These are phyloP conservation scores for Cryomyces minteri DNA, from an alignment of 495 filamentous ascomycete genomes.

Conservation along the genomic window DNA sequence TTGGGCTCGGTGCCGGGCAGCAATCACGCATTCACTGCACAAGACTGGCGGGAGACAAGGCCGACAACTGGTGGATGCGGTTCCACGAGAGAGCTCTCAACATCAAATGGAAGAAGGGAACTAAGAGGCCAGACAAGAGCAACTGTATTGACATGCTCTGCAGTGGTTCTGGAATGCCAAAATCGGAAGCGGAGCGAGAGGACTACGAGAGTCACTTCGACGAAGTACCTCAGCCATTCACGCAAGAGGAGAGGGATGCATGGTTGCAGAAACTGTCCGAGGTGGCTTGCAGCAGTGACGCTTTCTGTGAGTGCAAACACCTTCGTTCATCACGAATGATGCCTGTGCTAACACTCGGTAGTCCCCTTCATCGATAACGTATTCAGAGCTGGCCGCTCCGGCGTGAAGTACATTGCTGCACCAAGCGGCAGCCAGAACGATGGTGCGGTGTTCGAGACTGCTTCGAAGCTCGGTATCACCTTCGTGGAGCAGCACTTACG, in stretches of 20 bases:
- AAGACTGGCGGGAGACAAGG: conserved; percentile 93
- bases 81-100: conserved; percentile 75
- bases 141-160: conserved; percentile 94
- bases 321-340: neutral
- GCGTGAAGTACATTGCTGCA: conserved; percentile 88
- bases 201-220: conserved; percentile 83
- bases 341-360: conserved; percentile 19
- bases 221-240: conserved; percentile 71
- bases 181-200: conserved; percentile 60
- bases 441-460: conserved; percentile 69
- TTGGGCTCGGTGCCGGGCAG: conserved; percentile 89
- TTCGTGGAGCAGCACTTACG: conserved; percentile 81
- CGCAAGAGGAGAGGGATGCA: conserved; percentile 59
- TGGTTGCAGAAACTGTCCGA: conserved; percentile 68
- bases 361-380: conserved; percentile 99
- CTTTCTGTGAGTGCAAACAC: conserved; percentile 88
- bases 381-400: conserved; percentile 71
- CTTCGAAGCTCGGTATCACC: conserved; percentile 75
- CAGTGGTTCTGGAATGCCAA: conserved; percentile 58
- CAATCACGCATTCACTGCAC: conserved; percentile 98
- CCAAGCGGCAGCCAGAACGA: conserved; percentile 92
- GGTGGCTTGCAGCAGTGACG: conserved; percentile 80
- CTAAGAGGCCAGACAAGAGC: conserved; percentile 90
- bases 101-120: conserved; percentile 92
- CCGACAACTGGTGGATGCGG: conserved; percentile 98